These are phyloP conservation scores for Parasitella parasitica DNA, from an alignment of 371 early-diverging fungal genomes.

Conservation along the genomic window DNA sequence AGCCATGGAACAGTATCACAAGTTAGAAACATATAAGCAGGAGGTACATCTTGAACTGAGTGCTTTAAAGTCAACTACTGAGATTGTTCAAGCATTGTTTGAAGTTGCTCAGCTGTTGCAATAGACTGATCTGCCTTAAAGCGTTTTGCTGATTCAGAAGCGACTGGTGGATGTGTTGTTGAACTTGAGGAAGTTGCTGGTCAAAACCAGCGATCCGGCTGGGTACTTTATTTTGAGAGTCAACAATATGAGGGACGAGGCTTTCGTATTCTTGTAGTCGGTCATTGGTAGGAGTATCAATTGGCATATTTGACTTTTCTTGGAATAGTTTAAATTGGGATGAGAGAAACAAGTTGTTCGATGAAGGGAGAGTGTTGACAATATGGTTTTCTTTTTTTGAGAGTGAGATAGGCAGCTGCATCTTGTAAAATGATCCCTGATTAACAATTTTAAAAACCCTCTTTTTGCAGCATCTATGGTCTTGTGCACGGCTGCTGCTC, in stretches of 20 bases:
- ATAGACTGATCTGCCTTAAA: too few species aligned
- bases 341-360: too few species aligned
- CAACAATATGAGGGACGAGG: conserved; percentile 2
- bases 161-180: too few species aligned
- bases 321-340: conserved; percentile 4
- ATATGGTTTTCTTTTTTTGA: neutral
- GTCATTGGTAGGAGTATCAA: neutral
- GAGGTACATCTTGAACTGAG: conserved; percentile 10
- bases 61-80: conserved; percentile 4
- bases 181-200: too few species aligned
- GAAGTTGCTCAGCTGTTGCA: too few species aligned
- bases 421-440: conserved; percentile 1
- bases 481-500: neutral
- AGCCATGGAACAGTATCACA: conserved; percentile 14
- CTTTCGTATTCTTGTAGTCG: conserved; percentile 7
- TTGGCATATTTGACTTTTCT: neutral
- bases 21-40: conserved; percentile 8
- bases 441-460: neutral
- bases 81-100: neutral
- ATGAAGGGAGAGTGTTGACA: conserved; percentile 5
- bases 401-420: conserved; percentile 1
- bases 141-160: too few species aligned
- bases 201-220: neutral
- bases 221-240: neutral
- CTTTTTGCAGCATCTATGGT: neutral